Conservation (phyloP, 768 basidiomycete genomes). For the Pleurotus giganteus region DNA sequence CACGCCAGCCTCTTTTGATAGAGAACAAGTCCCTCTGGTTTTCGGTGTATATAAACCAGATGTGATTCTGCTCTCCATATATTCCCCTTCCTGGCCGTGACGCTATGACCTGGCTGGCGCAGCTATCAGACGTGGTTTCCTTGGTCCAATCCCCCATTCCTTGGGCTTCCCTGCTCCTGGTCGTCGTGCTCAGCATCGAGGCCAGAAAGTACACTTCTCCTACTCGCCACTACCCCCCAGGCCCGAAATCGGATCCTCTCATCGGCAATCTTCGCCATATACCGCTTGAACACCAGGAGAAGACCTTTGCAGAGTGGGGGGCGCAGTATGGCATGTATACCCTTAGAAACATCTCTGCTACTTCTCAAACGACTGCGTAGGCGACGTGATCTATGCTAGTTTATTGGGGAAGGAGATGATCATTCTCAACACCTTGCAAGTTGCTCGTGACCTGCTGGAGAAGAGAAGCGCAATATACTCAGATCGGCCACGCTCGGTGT, state of each 20-base stretch:
- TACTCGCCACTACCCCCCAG: constrained; percentile 37
- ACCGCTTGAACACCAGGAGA: constrained; percentile 33
- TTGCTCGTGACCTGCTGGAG: constrained; percentile 47
- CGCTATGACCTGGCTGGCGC: too few species aligned
- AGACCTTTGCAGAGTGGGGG: constrained; percentile 40
- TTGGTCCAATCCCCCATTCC: not conserved
- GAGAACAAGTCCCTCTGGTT: constrained; percentile 1
- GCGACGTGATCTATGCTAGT: constrained; percentile 39
- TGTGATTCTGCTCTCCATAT: not conserved
- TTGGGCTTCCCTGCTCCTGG: not conserved
- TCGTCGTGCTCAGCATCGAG: not conserved
- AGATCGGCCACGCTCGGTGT: constrained; percentile 46
- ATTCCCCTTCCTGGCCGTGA: not conserved
- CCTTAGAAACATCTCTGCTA: not conserved
- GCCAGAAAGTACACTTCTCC: not conserved
- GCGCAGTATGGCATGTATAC: constrained; percentile 38
- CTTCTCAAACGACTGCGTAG: constrained; percentile 20
- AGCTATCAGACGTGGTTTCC: not conserved
- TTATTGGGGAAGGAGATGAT: constrained; percentile 46
- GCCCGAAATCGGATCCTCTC: constrained; percentile 42
- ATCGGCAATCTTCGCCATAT: constrained; percentile 50
- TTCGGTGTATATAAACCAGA: not conserved
- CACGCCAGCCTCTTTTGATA: not conserved
- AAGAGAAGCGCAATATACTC: constrained; percentile 56
- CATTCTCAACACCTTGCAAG: constrained; percentile 46